Evolutionary conservation across 2,329 filamentous ascomycete genomes (phyloP).

Genomic region (Apiospora pterosperma): DNA sequence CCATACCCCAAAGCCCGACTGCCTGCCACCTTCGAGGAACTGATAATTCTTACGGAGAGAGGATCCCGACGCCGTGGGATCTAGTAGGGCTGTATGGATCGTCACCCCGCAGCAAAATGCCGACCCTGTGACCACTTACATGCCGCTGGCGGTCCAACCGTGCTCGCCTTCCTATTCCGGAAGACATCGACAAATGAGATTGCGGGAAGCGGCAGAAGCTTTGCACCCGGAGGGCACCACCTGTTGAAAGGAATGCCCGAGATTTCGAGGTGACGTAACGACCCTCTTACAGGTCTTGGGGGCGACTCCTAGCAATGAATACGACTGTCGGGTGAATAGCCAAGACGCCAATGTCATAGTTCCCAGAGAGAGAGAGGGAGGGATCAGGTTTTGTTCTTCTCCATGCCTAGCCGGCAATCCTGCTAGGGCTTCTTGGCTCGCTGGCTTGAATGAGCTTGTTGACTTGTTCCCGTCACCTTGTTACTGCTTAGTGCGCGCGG

Average conservation of each 20-base stretch:
- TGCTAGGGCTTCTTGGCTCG: background rate
- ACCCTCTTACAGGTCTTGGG: background rate
- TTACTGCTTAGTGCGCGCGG: no score
- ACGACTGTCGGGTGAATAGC: background rate
- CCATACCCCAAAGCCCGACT: no score
- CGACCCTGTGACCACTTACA: background rate
- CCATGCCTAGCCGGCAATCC: background rate
- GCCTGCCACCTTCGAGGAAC: background rate
- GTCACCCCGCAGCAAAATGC: background rate
- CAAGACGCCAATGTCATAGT: no score
- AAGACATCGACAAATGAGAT: background rate
- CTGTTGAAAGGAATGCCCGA: background rate
- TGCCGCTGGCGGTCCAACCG: background rate
- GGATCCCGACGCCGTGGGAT: background rate
- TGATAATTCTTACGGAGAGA: background rate
- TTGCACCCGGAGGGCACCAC: background rate
- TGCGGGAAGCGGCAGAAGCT: background rate
- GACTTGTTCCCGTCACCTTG: no score
- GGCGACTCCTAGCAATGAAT: background rate
- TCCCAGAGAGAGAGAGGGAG: background rate
- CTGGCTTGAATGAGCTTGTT: background rate
- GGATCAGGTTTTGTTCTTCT: background rate
- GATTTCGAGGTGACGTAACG: background rate
- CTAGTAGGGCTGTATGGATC: background rate
- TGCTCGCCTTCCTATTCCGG: background rate